Conservation (phyloP, 768 basidiomycete species). For the Multifurca ochricompacta region DNA sequence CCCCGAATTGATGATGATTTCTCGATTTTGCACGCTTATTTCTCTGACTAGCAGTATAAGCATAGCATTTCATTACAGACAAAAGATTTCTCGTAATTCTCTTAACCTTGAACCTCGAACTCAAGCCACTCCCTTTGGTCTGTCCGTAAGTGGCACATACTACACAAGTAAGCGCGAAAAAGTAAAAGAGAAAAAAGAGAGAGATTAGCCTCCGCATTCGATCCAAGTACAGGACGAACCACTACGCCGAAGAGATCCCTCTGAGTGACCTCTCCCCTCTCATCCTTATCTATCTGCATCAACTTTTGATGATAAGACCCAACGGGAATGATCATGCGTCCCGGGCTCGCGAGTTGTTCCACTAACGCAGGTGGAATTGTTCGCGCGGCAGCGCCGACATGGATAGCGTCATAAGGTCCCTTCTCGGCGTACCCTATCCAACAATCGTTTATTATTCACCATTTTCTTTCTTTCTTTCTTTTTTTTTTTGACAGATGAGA, state of each 20-base stretch:
- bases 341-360: conserved; percentile 68
- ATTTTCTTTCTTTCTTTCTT: no score
- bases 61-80: not conserved
- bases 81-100: no score
- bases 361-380: conserved; percentile 61
- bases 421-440: conserved; percentile 19
- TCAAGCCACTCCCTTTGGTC: not conserved
- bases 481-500: no score
- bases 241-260: conserved; percentile 72
- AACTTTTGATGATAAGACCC: conserved; percentile 53
- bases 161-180: conserved; percentile 25
- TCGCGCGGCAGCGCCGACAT: conserved; percentile 91
- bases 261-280: conserved; percentile 53
- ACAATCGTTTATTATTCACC: not conserved
- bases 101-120: no score
- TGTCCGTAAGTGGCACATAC: conserved; percentile 69
- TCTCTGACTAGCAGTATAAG: no score
- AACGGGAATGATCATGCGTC: conserved; percentile 90
- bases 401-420: conserved; percentile 53
- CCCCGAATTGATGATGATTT: not conserved
- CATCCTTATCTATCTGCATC: conserved; percentile 73
- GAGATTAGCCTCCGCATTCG: no score
- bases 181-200: not conserved
- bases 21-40: not conserved
- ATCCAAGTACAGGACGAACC: no score